phyloP scores from a whole-genome alignment of 176 grass and related monocot genomes.

The Aegilops longissima region DNA sequence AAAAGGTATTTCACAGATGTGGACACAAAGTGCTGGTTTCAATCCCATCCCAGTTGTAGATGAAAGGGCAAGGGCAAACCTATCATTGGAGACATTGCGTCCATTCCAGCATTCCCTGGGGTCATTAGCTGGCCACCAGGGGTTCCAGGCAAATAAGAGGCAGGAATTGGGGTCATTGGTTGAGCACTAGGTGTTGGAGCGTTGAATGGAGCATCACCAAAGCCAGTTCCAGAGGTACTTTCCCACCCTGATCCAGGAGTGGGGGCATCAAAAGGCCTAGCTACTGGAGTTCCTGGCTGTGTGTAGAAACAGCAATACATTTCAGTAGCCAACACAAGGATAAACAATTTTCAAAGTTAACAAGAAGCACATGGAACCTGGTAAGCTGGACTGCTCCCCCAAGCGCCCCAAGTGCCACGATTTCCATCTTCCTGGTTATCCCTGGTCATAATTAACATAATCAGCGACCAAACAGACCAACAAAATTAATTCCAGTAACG shows the following conservation, averaged over 20 bases:
- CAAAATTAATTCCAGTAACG: neutral
- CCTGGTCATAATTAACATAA: slow-evolving; percentile 36
- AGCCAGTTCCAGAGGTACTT: slow-evolving; percentile 47
- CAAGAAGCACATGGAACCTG: slow-evolving; percentile 40
- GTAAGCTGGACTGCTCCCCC: slow-evolving; percentile 72
- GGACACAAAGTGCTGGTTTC: neutral
- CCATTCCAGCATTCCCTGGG: slow-evolving; percentile 65
- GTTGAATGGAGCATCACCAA: slow-evolving; percentile 55
- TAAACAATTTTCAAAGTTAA: neutral
- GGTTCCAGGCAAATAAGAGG: slow-evolving; percentile 62
- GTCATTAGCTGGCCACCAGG: slow-evolving; percentile 80
- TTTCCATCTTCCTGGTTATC: slow-evolving; percentile 75
- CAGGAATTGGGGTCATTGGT: slow-evolving; percentile 64
- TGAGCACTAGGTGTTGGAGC: slow-evolving; percentile 61
- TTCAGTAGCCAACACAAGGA: slow-evolving; percentile 1
- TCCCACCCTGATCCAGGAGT: slow-evolving; percentile 91
- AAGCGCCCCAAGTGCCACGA: slow-evolving; percentile 66
- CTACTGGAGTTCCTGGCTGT: slow-evolving; percentile 67
- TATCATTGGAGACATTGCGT: slow-evolving; percentile 65
- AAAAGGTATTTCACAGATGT: slow-evolving; percentile 1
- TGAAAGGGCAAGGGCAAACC: slow-evolving; percentile 33
- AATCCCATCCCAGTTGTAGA: neutral
- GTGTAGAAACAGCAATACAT: neutral
- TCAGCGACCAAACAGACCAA: slow-evolving; percentile 29
- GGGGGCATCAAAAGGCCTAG: slow-evolving; percentile 70